These are phyloP conservation scores for Volvox reticuliferus DNA, from an alignment of 139 green algal species.

Conservation along the genomic window DNA sequence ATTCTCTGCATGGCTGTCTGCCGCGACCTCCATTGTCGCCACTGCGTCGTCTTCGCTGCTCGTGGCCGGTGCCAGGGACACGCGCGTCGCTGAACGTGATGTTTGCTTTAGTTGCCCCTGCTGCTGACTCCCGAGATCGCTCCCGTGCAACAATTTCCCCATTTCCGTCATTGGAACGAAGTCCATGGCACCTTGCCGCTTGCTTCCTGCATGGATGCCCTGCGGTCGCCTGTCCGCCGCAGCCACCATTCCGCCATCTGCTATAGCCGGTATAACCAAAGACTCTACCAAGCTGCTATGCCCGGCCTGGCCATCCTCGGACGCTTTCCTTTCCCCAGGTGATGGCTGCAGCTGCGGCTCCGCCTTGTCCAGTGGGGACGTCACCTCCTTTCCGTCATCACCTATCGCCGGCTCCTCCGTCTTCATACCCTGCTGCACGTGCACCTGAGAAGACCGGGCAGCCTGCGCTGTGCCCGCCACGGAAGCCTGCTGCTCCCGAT, in stretches of 20 bases:
- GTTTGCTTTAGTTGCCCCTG: too few species aligned
- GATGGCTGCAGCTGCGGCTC: not conserved
- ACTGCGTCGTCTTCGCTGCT: too few species aligned
- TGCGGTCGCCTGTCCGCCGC: not conserved
- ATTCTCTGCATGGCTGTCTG: too few species aligned
- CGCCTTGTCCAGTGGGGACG: not conserved
- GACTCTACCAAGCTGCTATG: not conserved
- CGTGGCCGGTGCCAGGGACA: too few species aligned
- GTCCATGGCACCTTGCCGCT: not conserved
- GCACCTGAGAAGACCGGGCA: not conserved
- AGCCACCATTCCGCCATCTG: not conserved
- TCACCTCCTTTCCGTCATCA: conserved; percentile 25
- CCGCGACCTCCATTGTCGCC: too few species aligned
- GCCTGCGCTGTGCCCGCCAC: not conserved
- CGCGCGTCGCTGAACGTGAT: too few species aligned
- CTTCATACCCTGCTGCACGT: not conserved
- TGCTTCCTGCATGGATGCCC: not conserved
- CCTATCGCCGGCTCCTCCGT: not conserved
- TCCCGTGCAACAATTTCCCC: too few species aligned
- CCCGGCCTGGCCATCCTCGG: not conserved
- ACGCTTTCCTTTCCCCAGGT: not conserved
- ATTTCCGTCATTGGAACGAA: not conserved
- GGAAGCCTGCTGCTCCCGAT: conserved; percentile 1
- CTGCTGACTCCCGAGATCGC: too few species aligned
- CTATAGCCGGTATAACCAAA: not conserved